Percentiles rank a stretch among this genome's conserved stretches.
These are phyloP conservation scores for Plantago rigida DNA, from an alignment of 305 asterid species.

Conservation along the genomic window DNA sequence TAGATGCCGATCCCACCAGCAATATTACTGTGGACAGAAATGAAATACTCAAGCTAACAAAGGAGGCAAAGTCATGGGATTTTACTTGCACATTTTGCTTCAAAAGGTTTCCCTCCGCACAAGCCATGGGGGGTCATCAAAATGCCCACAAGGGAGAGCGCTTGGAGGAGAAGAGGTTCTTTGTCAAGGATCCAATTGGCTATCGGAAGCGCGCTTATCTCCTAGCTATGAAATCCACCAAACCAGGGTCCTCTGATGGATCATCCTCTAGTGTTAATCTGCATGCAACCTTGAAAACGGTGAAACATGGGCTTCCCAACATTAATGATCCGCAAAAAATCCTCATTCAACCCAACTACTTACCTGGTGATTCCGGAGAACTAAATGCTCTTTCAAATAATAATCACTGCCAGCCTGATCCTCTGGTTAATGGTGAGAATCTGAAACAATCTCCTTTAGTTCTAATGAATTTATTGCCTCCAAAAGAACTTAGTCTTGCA, in stretches of 20 bases:
- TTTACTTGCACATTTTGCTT: conserved; percentile 54
- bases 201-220: conserved; percentile 35
- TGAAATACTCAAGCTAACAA: conserved; percentile 34
- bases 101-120: conserved; percentile 46
- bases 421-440: conserved; percentile 1
- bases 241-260: not conserved
- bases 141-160: conserved; percentile 48
- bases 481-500: conserved; percentile 29
- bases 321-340: conserved; percentile 5
- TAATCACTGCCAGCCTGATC: not conserved
- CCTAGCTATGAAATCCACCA: conserved; percentile 21
- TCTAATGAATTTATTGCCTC: conserved; percentile 26
- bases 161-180: conserved; percentile 35
- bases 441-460: not conserved
- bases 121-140: conserved; percentile 56
- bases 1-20: conserved; percentile 1
- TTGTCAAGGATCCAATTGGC: conserved; percentile 33
- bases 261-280: conserved; percentile 17
- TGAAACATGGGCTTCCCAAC: conserved; percentile 1
- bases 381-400: conserved; percentile 8
- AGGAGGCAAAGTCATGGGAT: conserved; percentile 35
- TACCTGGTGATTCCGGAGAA: not conserved
- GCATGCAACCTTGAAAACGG: conserved; percentile 24
- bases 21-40: conserved; percentile 13
- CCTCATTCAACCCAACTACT: not conserved